Conservation (phyloP, 345 rosid species). For the Salix exigua region DNA sequence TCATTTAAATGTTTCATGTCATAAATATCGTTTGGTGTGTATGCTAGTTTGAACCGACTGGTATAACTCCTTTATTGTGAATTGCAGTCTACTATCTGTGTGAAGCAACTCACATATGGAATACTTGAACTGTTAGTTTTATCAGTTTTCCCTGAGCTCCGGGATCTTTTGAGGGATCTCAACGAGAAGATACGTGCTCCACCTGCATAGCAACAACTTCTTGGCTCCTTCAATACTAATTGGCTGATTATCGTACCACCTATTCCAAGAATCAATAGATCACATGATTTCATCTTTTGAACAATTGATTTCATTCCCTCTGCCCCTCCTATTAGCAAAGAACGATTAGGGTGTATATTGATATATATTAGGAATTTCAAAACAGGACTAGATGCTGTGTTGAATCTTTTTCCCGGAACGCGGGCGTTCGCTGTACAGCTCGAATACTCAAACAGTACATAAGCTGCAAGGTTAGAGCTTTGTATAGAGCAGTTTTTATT, state of each 20-base stretch:
- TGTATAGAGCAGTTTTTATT: constrained; percentile 15
- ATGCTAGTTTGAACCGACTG: neutral
- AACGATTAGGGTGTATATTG: constrained; percentile 4
- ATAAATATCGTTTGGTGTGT: neutral
- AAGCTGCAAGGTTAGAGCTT: constrained; percentile 12
- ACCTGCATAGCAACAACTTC: constrained; percentile 15
- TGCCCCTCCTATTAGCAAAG: neutral
- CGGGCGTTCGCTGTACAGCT: constrained; percentile 5
- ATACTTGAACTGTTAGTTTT: constrained; percentile 64
- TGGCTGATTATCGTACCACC: neutral
- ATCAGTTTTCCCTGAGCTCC: constrained; percentile 87
- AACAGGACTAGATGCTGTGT: neutral
- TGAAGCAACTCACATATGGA: constrained; percentile 82
- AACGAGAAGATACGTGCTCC: constrained; percentile 40
- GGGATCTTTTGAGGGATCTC: constrained; percentile 58
- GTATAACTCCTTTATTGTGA: neutral
- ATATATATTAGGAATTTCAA: neutral
- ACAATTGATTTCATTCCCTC: neutral
- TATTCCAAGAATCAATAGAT: neutral
- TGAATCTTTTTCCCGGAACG: neutral
- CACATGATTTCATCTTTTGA: neutral
- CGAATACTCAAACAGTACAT: constrained; percentile 29
- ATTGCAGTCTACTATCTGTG: constrained; percentile 79
- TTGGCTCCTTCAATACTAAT: neutral
- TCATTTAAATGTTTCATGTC: neutral